These are phyloP conservation scores for Aspergillus conjunctus DNA, from an alignment of 495 filamentous ascomycete genomes.

Conservation along the genomic window DNA sequence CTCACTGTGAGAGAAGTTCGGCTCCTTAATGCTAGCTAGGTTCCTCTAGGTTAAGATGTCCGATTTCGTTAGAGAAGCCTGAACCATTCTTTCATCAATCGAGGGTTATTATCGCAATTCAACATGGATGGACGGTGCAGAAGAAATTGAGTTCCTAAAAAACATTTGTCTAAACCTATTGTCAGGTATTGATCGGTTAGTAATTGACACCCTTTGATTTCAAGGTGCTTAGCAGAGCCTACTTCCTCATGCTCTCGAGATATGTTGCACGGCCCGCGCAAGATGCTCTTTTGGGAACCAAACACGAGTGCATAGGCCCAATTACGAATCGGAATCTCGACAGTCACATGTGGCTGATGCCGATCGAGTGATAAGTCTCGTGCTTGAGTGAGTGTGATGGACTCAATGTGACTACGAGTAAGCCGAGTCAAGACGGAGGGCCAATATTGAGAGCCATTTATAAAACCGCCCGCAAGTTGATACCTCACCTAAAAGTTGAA, in stretches of 20 bases:
- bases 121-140: too few relatives aligned
- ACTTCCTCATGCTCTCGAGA: constrained; percentile 42
- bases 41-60: too few relatives aligned
- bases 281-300: constrained; percentile 43
- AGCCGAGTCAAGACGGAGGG: not conserved
- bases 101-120: too few relatives aligned
- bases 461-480: too few relatives aligned
- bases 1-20: too few relatives aligned
- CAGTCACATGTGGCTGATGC: constrained; percentile 2
- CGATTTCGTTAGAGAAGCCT: too few relatives aligned
- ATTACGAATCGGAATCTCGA: constrained; percentile 11
- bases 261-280: constrained; percentile 49
- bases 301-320: constrained; percentile 42
- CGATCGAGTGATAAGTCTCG: not conserved
- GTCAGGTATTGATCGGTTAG: too few relatives aligned
- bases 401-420: not conserved
- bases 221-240: not conserved
- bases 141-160: too few relatives aligned
- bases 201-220: not conserved
- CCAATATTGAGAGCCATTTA: too few relatives aligned
- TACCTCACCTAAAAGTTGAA: not conserved
- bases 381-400: not conserved
- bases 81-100: too few relatives aligned
- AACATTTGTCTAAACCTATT: too few relatives aligned
- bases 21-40: too few relatives aligned